Conservation (phyloP, 768 basidiomycete species). For the Rossbeevera mucosa region DNA sequence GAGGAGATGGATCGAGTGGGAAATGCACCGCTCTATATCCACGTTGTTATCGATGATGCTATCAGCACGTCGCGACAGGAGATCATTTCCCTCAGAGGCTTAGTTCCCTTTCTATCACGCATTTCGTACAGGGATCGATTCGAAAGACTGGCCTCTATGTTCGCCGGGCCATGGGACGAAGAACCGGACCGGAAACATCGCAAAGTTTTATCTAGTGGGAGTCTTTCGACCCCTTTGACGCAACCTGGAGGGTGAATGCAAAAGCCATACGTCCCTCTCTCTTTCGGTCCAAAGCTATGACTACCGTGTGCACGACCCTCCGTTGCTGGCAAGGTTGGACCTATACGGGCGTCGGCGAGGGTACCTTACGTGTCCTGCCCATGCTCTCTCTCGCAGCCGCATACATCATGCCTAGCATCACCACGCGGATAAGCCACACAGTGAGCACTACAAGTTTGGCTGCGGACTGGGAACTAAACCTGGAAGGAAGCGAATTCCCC, state of each 20-base stretch:
- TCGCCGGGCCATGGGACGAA: slow-evolving; percentile 27
- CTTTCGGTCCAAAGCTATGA: too few relatives aligned
- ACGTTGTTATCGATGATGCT: not conserved
- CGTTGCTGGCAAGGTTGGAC: slow-evolving; percentile 60
- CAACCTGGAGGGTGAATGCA: slow-evolving; percentile 42
- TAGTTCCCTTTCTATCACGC: too few relatives aligned
- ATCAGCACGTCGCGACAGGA: slow-evolving; percentile 29
- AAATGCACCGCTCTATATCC: too few relatives aligned
- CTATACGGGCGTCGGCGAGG: slow-evolving; percentile 52
- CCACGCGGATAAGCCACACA: not conserved
- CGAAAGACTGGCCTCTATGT: slow-evolving; percentile 44
- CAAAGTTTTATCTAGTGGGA: slow-evolving; percentile 49
- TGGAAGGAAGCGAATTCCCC: slow-evolving; percentile 48
- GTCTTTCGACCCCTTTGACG: slow-evolving; percentile 49
- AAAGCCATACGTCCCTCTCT: slow-evolving; percentile 36
- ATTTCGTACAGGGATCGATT: slow-evolving; percentile 44
- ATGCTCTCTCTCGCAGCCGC: slow-evolving; percentile 51
- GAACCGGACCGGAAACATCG: slow-evolving; percentile 55
- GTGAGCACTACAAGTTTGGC: slow-evolving; percentile 25
- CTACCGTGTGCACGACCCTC: slow-evolving; percentile 53
- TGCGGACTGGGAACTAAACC: slow-evolving; percentile 53
- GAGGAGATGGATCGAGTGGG: slow-evolving; percentile 11
- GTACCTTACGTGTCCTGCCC: slow-evolving; percentile 61
- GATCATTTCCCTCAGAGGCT: slow-evolving; percentile 44
- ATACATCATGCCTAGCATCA: slow-evolving; percentile 41